Evolutionary conservation across 129 eudicot genomes (phyloP), one percentile per base, ranked within the genome.

Genomic region (Tagetes erecta): DNA sequence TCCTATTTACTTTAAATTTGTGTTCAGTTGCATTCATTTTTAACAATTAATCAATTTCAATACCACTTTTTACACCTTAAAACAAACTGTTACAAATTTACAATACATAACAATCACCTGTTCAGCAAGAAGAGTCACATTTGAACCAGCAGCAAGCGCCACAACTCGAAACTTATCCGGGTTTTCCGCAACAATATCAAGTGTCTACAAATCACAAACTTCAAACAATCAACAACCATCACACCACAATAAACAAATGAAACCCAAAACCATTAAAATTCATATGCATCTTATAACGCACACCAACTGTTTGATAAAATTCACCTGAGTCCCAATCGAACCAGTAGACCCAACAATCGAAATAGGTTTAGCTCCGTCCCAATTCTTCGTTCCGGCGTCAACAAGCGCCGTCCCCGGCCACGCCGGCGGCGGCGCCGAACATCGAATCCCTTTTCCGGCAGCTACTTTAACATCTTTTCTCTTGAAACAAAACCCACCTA

Each of bases 91-190:
- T 59, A 2, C 38, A 56, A 56, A 20, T 20, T 20, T 20, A 46
- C 10, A 39, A 27, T 20, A 44, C 20, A 30, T 2, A 2, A 59
- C 20, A 50, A 37, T 86, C 77, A 95, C 99, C 97, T 95, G 99
- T 82, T 95, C 97, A 14, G 99, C 99, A 44, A 95, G 99, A 84
- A 95, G 97, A 50, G 99, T 85, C 64, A 95, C 97, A 68, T 95
- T 95, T 52, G 99, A 91, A 57, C 99, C 97, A 76, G 99, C 99
- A 70, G 99, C 97, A 73, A 95, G 99, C 40, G 99, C 99, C 4
- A 95, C 97, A 64, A 95, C 91, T 80, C 81, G 87, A 81, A 95
- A 95, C 64, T 95, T 88, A 76, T 91, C 97, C 8, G 99, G 97
- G 79, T 95, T 89, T 72, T 95, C 99, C 2, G 96, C 96, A 74